These are phyloP conservation scores for Apophysomyces ossiformis DNA, from an alignment of 371 early-diverging fungal species.

Conservation along the genomic window DNA sequence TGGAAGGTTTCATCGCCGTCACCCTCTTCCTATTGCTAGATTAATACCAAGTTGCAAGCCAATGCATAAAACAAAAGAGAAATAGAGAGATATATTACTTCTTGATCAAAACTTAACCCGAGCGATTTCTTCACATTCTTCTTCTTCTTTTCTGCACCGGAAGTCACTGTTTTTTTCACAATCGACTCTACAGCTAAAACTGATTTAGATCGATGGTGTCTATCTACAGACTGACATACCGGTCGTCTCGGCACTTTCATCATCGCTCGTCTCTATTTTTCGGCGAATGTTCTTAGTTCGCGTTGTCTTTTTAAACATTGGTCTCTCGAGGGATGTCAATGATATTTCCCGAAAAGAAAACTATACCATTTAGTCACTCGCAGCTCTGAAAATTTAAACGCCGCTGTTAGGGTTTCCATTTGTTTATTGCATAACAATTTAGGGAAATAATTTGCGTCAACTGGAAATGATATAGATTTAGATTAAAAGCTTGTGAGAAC, in stretches of 20 bases:
- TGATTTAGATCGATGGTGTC: background rate
- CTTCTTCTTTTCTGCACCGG: slow-evolving; percentile 35
- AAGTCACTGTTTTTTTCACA: slow-evolving; percentile 28
- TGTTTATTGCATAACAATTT: no score
- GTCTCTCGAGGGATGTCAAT: background rate
- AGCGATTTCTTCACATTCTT: slow-evolving; percentile 31
- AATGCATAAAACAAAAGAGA: background rate
- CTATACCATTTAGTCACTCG: background rate
- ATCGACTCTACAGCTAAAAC: slow-evolving; percentile 13
- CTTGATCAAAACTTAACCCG: slow-evolving; percentile 42
- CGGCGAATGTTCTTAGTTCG: slow-evolving; percentile 49
- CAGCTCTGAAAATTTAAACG: background rate
- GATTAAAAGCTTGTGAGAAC: no score
- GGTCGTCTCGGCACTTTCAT: slow-evolving; percentile 22
- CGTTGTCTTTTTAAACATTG: slow-evolving; percentile 48
- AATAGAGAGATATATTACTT: slow-evolving; percentile 17
- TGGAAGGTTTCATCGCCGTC: slow-evolving; percentile 32
- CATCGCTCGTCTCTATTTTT: slow-evolving; percentile 40
- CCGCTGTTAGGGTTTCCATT: no score
- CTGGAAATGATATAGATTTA: no score
- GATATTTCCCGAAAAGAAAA: background rate
- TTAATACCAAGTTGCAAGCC: background rate
- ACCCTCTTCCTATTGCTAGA: slow-evolving; percentile 24
- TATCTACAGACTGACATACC: background rate
- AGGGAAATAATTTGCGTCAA: no score